phyloP scores from a whole-genome alignment of 164 flowering plant species.

The Aristolochia fimbriata region DNA sequence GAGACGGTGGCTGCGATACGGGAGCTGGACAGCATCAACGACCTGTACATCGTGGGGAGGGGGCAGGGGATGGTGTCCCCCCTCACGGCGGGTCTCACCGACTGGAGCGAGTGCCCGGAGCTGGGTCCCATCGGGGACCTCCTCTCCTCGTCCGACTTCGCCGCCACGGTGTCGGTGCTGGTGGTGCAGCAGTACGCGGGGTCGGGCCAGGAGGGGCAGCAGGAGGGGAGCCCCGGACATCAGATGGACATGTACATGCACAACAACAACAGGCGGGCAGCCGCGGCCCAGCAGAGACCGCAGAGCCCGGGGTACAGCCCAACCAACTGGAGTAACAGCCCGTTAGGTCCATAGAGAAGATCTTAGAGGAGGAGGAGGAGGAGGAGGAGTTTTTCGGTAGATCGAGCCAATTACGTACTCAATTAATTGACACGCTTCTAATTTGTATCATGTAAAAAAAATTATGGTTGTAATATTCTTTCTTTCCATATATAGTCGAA shows the following conservation, averaged over 20 bases:
- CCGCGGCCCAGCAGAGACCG: too few species aligned
- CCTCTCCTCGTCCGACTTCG: constrained; percentile 18
- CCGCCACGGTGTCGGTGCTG: constrained; percentile 12
- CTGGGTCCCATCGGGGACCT: constrained; percentile 20
- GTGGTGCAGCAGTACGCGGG: constrained; percentile 18
- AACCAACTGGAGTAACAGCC: too few species aligned
- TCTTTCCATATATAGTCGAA: too few species aligned
- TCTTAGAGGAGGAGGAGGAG: too few species aligned
- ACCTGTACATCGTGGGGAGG: constrained; percentile 14
- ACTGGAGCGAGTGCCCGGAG: constrained; percentile 23
- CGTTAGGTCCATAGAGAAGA: too few species aligned
- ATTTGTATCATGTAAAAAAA: too few species aligned
- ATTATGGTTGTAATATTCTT: too few species aligned
- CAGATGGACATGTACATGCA: background rate
- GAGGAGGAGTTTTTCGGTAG: too few species aligned
- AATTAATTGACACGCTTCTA: too few species aligned
- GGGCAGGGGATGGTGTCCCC: constrained; percentile 11
- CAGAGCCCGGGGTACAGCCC: too few species aligned
- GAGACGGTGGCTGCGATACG: constrained; percentile 14
- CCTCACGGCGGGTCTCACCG: constrained; percentile 12
- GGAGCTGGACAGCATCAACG: constrained; percentile 5
- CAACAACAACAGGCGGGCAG: too few species aligned
- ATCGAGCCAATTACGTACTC: too few species aligned
- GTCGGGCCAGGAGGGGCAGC: background rate
- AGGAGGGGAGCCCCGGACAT: constrained; percentile 1